A percentile compares a stretch with the other conserved stretches of the same genome.
Conservation (phyloP, 768 basidiomycete species). For the Kwoniella botswanensis region DNA sequence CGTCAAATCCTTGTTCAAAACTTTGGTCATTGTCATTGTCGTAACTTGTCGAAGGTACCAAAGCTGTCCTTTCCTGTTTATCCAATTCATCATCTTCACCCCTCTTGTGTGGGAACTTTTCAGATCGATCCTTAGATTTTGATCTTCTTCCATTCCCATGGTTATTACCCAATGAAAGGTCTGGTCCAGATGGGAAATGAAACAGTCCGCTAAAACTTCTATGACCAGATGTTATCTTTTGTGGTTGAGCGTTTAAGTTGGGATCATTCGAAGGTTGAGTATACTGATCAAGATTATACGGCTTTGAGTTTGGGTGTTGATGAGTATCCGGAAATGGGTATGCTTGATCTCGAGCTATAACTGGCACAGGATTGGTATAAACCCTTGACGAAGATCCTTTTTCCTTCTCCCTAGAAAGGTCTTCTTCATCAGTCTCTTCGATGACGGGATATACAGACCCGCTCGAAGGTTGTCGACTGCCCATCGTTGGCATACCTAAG, state of each 20-base stretch:
- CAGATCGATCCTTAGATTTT: slow-evolving; percentile 24
- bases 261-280: neutral
- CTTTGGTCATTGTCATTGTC: neutral
- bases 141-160: slow-evolving; percentile 17
- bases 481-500: slow-evolving; percentile 4
- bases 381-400: neutral
- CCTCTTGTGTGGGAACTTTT: slow-evolving; percentile 19
- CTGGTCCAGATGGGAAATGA: slow-evolving; percentile 26
- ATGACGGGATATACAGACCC: slow-evolving; percentile 23
- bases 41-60: slow-evolving; percentile 4
- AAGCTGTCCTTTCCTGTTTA: slow-evolving; percentile 23
- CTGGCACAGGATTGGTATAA: neutral
- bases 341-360: neutral
- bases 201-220: slow-evolving; percentile 23
- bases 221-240: slow-evolving; percentile 9
- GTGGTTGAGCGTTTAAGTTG: neutral
- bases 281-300: slow-evolving; percentile 10
- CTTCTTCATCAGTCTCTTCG: slow-evolving; percentile 21
- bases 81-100: slow-evolving; percentile 18
- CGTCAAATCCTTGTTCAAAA: neutral
- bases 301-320: neutral
- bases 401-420: slow-evolving; percentile 8
- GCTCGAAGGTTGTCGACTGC: slow-evolving; percentile 9
- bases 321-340: neutral
- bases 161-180: slow-evolving; percentile 18